A percentile compares a stretch with the other conserved stretches of the same genome.
Evolutionary conservation across 192 early-diverging fungal species (phyloP).

Genomic region (Phycomyces nitens): DNA sequence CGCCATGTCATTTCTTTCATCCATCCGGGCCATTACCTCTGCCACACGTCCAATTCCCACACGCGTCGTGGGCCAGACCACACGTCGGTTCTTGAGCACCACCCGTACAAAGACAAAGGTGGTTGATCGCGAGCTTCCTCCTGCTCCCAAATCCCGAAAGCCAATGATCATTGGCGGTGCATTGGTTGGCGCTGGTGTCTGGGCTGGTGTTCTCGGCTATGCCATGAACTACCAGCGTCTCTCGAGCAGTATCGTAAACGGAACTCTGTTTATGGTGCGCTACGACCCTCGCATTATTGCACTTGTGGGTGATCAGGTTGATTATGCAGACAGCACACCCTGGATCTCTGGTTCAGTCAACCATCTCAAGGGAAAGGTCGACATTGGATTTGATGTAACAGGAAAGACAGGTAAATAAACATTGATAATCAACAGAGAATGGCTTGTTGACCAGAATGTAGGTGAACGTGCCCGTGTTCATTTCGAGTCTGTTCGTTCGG

Average conservation of each 20-base stretch:
- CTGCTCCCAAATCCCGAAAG: slow-evolving; percentile 14
- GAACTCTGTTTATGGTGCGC: slow-evolving; percentile 56
- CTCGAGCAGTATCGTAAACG: slow-evolving; percentile 50
- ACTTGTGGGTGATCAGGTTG: slow-evolving; percentile 50
- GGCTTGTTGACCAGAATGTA: not conserved
- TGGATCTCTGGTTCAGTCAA: slow-evolving; percentile 64
- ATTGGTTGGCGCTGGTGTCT: slow-evolving; percentile 43
- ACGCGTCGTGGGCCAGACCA: not conserved
- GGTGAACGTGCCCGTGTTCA: slow-evolving; percentile 34
- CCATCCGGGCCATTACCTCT: too few relatives aligned
- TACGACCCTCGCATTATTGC: slow-evolving; percentile 45
- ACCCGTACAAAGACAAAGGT: slow-evolving; percentile 12
- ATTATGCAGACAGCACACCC: slow-evolving; percentile 51
- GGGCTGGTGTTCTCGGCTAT: slow-evolving; percentile 47
- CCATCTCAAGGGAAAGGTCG: slow-evolving; percentile 55
- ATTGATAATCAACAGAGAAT: not conserved
- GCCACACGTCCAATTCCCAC: too few relatives aligned
- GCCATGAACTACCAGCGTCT: slow-evolving; percentile 58
- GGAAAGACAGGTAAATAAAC: slow-evolving; percentile 42
- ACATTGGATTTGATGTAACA: slow-evolving; percentile 50
- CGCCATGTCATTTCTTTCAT: too few relatives aligned
- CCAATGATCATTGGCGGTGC: slow-evolving; percentile 27
- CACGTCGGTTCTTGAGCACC: not conserved
- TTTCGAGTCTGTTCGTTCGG: slow-evolving; percentile 36
- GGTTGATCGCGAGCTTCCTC: slow-evolving; percentile 21